Evolutionary conservation across 1,139 yeast genomes (phyloP), one percentile per base, ranked within the genome.

Genomic region (Zygosaccharomyces pseudobailii): DNA sequence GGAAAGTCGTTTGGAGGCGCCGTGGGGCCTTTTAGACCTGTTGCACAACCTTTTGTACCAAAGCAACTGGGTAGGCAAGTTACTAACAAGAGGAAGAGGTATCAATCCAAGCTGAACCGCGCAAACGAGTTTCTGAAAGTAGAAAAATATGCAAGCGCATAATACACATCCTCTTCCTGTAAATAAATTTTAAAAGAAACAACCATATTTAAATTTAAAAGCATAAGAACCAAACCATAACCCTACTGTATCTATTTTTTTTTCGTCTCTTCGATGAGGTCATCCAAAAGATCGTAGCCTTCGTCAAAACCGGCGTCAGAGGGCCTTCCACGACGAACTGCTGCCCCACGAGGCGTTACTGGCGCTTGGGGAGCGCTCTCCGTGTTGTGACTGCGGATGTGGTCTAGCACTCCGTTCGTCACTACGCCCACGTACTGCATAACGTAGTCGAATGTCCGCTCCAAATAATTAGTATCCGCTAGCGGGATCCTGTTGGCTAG

Each of bases 1-100:
- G 75, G 82, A 39, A 77, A 75, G 30, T 85, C 89, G 0, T 88
- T 84, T 62, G 89, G 78, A 44, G 97, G 97, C 35, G 75, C 84
- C 50, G 76, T 85, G 54, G 84, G 86, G 39, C 85, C 83, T 42
- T 82, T 85, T 51, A 79, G 76, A 43, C 79, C 80, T 52, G 70
- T 73, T 10, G 84, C 95, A 6, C 76, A 82, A 63, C 83, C 85
- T 23, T 89, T 84, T 63, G 76, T 88, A 34, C 80, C 92, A 38
- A 75, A 73, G 54, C 71, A 67, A 39, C 60, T 74, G 46, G 73
- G 70, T 62, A 71, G 70, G 50, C 65, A 62, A 69, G 74, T 72
- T 71, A 63, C 57, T 48, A 73, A 67, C 61, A 66, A 57, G 57
- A 76, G 68, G 65, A 61, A 54, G 37, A 63, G 46, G 28, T 48